Conservation (phyloP, 2,329 filamentous ascomycete genomes). For the Dothideomycetes sp. region DNA sequence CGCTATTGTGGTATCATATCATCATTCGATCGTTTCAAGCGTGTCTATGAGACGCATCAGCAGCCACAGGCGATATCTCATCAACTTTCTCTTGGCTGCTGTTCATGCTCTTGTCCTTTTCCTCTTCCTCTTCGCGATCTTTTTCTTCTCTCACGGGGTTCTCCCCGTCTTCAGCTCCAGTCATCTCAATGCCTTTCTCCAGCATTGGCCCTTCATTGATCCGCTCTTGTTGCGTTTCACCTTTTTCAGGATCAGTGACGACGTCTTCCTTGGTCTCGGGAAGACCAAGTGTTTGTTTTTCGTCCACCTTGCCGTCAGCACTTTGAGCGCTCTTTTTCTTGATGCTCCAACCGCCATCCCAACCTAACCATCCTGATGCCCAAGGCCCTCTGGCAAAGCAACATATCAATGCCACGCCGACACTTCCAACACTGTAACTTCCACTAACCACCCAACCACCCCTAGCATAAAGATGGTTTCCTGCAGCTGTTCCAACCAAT, state of each 20-base stretch:
- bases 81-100: slow-evolving; percentile 2
- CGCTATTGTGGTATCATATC: too few relatives aligned
- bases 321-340: slow-evolving; percentile 32
- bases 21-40: too few relatives aligned
- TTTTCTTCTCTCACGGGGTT: slow-evolving; percentile 9
- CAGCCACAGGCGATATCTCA: neutral
- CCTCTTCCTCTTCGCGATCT: slow-evolving; percentile 4
- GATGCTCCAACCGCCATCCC: slow-evolving; percentile 49
- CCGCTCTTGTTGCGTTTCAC: slow-evolving; percentile 14
- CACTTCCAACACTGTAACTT: slow-evolving; percentile 47
- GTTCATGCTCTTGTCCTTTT: slow-evolving; percentile 2
- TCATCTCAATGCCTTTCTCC: slow-evolving; percentile 23
- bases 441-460: slow-evolving; percentile 50
- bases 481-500: slow-evolving; percentile 52
- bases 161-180: slow-evolving; percentile 20
- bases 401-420: slow-evolving; percentile 40
- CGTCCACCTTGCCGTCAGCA: slow-evolving; percentile 31
- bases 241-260: neutral
- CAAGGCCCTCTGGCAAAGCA: slow-evolving; percentile 43
- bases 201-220: slow-evolving; percentile 20
- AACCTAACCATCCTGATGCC: slow-evolving; percentile 51
- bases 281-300: slow-evolving; percentile 5
- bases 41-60: too few relatives aligned
- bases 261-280: neutral
- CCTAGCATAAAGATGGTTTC: slow-evolving; percentile 46